Conservation (phyloP, 2,329 filamentous ascomycete species). For the Bipolaris oryzae region DNA sequence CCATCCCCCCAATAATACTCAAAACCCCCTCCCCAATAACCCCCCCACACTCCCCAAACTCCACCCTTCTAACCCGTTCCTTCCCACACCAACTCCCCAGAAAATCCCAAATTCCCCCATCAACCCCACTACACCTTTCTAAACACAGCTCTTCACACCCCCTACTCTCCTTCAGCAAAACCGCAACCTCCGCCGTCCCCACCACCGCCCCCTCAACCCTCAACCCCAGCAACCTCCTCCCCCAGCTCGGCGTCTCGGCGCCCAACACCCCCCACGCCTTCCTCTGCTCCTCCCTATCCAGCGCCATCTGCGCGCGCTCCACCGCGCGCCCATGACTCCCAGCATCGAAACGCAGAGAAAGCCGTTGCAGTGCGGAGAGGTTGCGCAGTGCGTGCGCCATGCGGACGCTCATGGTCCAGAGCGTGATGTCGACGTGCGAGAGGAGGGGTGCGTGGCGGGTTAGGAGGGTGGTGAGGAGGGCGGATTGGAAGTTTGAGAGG, state of each 20-base stretch:
- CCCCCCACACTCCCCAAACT: constrained; percentile 31
- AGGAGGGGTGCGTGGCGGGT: constrained; percentile 33
- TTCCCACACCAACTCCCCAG: constrained; percentile 30
- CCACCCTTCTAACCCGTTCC: constrained; percentile 21
- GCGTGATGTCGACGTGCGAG: constrained; percentile 33
- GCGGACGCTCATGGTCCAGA: constrained; percentile 37
- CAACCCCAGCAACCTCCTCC: constrained; percentile 24
- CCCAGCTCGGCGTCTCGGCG: constrained; percentile 13
- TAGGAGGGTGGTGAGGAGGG: constrained; percentile 34
- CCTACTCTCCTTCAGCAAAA: constrained; percentile 22
- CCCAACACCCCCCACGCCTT: constrained; percentile 29
- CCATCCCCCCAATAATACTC: constrained; percentile 13
- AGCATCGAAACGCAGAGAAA: constrained; percentile 37
- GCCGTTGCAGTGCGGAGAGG: constrained; percentile 26
- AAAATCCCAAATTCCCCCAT: constrained; percentile 25
- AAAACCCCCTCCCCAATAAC: constrained; percentile 21
- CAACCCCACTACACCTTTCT: constrained; percentile 26
- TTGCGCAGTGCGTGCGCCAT: constrained; percentile 32
- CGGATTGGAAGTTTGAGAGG: constrained; percentile 38
- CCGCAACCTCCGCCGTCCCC: constrained; percentile 19
- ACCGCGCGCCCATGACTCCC: constrained; percentile 19
- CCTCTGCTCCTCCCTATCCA: constrained; percentile 15
- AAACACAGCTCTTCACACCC: constrained; percentile 32
- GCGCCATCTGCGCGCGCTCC: constrained; percentile 14
- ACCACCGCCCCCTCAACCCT: constrained; percentile 34